A percentile compares a stretch with the other conserved stretches of the same genome.
phyloP scores from a whole-genome alignment of 192 early-diverging fungal species.

The Spizellomyces punctatus region DNA sequence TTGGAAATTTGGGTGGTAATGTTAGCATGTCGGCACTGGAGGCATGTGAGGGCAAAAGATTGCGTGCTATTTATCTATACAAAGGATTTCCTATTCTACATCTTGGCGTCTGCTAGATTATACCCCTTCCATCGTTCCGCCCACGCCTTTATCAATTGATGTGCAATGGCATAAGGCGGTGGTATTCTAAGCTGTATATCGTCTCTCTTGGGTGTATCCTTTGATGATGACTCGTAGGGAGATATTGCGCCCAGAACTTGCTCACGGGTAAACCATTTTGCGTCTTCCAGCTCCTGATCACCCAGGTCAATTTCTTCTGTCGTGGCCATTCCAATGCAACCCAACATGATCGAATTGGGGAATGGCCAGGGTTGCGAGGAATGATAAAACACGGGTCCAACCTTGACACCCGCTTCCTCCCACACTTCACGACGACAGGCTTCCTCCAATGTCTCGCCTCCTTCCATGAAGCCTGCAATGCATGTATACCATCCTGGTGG shows the following conservation, averaged over 20 bases:
- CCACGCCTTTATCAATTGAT: conserved; percentile 43
- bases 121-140: conserved; percentile 1
- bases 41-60: too few relatives aligned
- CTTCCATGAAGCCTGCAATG: conserved; percentile 41
- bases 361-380: conserved; percentile 67
- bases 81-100: too few relatives aligned
- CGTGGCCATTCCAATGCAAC: conserved; percentile 42
- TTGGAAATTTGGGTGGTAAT: too few relatives aligned
- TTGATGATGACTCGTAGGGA: not conserved
- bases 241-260: conserved; percentile 34
- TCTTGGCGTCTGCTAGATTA: not conserved
- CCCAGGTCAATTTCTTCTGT: conserved; percentile 39
- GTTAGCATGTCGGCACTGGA: too few relatives aligned
- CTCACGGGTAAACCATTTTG: conserved; percentile 48
- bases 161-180: conserved; percentile 42
- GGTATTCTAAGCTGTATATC: conserved; percentile 21
- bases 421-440: conserved; percentile 47
- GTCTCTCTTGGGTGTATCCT: not conserved
- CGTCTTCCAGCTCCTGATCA: conserved; percentile 46
- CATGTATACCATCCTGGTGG: conserved; percentile 49
- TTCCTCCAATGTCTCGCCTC: conserved; percentile 51
- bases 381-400: conserved; percentile 51
- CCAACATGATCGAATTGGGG: conserved; percentile 59
- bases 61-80: too few relatives aligned
- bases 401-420: conserved; percentile 54